phyloP scores from a whole-genome alignment of 1,284 basidiomycete species.

The Gomphus sp. region DNA sequence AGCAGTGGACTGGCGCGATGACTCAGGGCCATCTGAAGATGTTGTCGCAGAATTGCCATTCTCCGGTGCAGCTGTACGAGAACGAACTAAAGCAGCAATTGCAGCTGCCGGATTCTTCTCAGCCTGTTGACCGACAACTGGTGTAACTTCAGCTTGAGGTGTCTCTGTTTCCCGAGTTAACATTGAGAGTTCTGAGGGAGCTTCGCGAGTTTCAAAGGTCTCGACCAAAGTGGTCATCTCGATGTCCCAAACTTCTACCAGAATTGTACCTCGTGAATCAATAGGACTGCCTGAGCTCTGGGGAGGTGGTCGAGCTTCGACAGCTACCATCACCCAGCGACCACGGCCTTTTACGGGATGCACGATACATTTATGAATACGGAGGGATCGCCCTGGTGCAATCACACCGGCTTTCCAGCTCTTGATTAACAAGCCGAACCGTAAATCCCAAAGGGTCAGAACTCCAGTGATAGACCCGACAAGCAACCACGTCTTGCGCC shows the following conservation, averaged over 20 bases:
- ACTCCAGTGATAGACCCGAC: slow-evolving; percentile 81
- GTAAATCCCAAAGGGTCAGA: slow-evolving; percentile 86
- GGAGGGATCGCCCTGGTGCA: slow-evolving; percentile 38
- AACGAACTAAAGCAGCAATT: slow-evolving; percentile 46
- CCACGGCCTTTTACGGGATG: slow-evolving; percentile 85
- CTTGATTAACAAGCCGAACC: slow-evolving; percentile 84
- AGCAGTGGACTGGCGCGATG: neutral
- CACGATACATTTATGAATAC: slow-evolving; percentile 63
- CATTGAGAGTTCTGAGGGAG: neutral
- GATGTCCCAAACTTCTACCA: slow-evolving; percentile 77
- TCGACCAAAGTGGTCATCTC: slow-evolving; percentile 62
- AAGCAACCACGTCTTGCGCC: slow-evolving; percentile 78
- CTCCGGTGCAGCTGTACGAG: slow-evolving; percentile 15
- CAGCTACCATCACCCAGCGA: slow-evolving; percentile 81
- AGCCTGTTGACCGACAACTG: slow-evolving; percentile 35
- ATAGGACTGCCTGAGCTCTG: slow-evolving; percentile 1
- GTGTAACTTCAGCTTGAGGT: slow-evolving; percentile 33
- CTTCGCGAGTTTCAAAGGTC: slow-evolving; percentile 45
- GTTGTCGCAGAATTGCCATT: neutral
- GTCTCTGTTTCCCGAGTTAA: slow-evolving; percentile 15
- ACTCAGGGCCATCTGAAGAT: neutral
- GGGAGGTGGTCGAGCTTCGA: slow-evolving; percentile 32
- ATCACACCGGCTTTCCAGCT: slow-evolving; percentile 72
- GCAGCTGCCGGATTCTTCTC: slow-evolving; percentile 58
- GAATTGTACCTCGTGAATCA: slow-evolving; percentile 14